Percentiles rank a stretch among this genome's conserved stretches.
phyloP scores from a whole-genome alignment of 345 rosid genomes.

The Brassica incana region DNA sequence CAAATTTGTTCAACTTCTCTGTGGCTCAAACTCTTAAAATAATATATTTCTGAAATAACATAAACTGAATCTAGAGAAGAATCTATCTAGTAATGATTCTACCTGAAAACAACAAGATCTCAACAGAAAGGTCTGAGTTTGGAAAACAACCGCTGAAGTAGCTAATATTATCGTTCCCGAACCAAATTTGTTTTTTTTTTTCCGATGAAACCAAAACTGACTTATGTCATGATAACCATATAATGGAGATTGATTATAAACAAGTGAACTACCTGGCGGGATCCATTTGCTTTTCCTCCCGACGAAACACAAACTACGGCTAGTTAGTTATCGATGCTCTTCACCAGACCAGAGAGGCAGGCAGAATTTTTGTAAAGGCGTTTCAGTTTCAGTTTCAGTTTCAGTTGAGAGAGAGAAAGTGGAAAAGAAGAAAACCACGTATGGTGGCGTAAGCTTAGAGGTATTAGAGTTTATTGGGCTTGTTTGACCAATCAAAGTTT shows the following conservation, averaged over 20 bases:
- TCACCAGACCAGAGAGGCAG: not conserved
- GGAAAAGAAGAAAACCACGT: not conserved
- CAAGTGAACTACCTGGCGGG: constrained; percentile 34
- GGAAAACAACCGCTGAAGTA: not conserved
- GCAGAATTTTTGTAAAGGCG: constrained; percentile 5
- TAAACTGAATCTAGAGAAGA: not conserved
- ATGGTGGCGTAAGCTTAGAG: no score
- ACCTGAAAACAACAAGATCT: constrained; percentile 22
- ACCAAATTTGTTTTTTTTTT: not conserved
- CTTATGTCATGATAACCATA: no score
- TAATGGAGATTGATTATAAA: not conserved
- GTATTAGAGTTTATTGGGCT: not conserved
- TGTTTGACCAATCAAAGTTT: not conserved
- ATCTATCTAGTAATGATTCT: constrained; percentile 4
- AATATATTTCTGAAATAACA: not conserved
- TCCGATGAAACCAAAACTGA: not conserved
- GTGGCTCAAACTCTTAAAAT: no score
- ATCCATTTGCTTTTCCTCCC: constrained; percentile 30
- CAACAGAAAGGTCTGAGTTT: not conserved
- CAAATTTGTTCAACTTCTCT: not conserved
- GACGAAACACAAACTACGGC: constrained; percentile 20
- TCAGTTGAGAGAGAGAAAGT: not conserved
- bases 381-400: constrained; percentile 1
- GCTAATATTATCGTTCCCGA: constrained; percentile 16
- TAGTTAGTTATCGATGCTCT: not conserved